phyloP scores from a whole-genome alignment of 345 rosid species.

The Viola odorata region DNA sequence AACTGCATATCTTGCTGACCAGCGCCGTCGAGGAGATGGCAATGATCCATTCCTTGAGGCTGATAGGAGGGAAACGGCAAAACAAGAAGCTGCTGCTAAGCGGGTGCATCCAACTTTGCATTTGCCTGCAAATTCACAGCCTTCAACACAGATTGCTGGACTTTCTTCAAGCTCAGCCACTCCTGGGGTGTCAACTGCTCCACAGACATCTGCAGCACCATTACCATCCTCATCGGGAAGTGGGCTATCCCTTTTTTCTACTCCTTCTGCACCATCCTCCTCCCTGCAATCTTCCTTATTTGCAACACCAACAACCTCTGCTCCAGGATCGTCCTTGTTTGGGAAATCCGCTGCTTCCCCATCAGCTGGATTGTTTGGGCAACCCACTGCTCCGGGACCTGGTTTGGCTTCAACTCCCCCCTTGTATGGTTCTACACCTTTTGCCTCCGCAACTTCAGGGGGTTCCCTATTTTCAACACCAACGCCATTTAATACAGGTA shows the following conservation, averaged over 20 bases:
- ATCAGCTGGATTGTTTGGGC: constrained; percentile 20
- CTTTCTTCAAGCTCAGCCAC: constrained; percentile 47
- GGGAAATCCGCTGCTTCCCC: constrained; percentile 41
- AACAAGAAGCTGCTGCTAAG: constrained; percentile 94
- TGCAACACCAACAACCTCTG: constrained; percentile 58
- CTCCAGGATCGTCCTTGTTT: constrained; percentile 57
- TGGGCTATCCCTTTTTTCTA: constrained; percentile 56
- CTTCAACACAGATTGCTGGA: constrained; percentile 69
- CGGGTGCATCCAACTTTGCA: constrained; percentile 92
- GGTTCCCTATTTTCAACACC: constrained; percentile 57
- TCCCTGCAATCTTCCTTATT: constrained; percentile 53
- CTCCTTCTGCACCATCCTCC: constrained; percentile 53
- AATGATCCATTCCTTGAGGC: constrained; percentile 95
- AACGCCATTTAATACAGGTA: constrained; percentile 64
- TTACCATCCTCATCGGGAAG: constrained; percentile 57
- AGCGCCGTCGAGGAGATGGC: constrained; percentile 70
- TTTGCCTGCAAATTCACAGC: constrained; percentile 66
- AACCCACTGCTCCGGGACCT: constrained; percentile 22
- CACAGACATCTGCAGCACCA: constrained; percentile 42
- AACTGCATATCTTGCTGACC: constrained; percentile 82
- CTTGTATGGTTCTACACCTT: constrained; percentile 46
- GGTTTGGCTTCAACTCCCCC: constrained; percentile 62
- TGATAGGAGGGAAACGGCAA: constrained; percentile 92
- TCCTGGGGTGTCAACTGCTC: constrained; percentile 39
- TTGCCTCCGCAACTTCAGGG: constrained; percentile 43